Evolutionary conservation across 2,329 filamentous ascomycete species (phyloP).

Genomic region (Cryphonectria naterciae): DNA sequence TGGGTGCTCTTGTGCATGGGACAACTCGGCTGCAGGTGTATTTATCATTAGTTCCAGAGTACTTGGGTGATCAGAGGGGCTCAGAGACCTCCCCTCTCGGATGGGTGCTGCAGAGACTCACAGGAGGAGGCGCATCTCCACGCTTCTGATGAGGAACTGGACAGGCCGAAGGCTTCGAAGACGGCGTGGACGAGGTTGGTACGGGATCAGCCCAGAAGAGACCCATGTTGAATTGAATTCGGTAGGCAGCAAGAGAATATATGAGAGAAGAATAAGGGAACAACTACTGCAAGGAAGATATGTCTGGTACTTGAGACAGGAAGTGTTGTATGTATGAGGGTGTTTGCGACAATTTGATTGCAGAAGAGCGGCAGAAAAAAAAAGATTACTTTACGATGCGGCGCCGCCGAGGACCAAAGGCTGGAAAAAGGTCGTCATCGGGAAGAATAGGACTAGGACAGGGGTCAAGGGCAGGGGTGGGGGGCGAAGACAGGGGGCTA

Average conservation of each 20-base stretch:
- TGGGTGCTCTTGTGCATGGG: constrained; percentile 62
- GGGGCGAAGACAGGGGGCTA: not conserved
- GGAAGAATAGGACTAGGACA: not conserved
- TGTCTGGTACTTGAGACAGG: not conserved
- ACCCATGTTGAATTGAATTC: constrained; percentile 49
- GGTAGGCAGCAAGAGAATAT: not conserved
- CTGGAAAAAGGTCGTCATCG: not conserved
- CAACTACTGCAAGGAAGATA: not conserved
- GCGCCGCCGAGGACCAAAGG: not conserved
- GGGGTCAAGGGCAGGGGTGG: not conserved
- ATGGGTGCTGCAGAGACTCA: constrained; percentile 36
- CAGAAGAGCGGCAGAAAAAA: constrained; percentile 13
- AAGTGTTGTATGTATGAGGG: not conserved
- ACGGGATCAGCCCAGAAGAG: constrained; percentile 66
- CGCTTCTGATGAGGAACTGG: constrained; percentile 31
- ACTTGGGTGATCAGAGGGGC: not conserved
- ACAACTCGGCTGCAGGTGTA: constrained; percentile 50
- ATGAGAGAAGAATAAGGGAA: not conserved
- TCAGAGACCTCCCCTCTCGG: no score
- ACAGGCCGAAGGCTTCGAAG: constrained; percentile 26
- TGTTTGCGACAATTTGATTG: not conserved
- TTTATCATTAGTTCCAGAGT: constrained; percentile 31
- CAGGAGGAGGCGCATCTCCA: constrained; percentile 44
- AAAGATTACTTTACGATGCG: not conserved
- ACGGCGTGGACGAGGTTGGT: constrained; percentile 23